phyloP scores from a whole-genome alignment of 2,329 filamentous ascomycete species.

The Periconia sp. region DNA sequence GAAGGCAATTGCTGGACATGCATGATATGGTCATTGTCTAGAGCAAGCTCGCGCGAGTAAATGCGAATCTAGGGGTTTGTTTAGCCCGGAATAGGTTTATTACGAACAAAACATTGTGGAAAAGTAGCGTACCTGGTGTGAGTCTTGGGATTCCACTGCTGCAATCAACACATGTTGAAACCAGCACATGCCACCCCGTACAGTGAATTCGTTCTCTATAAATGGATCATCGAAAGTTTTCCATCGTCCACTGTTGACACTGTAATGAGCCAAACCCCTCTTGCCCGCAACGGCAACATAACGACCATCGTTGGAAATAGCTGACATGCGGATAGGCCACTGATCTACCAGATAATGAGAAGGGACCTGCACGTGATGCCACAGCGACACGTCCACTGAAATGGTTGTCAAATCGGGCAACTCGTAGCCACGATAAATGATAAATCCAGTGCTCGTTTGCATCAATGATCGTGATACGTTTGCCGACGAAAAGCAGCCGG shows the following conservation, averaged over 20 bases:
- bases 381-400: slow-evolving; percentile 88
- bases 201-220: slow-evolving; percentile 86
- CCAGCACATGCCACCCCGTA: slow-evolving; percentile 98
- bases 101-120: background rate
- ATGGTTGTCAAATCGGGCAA: slow-evolving; percentile 87
- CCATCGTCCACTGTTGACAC: slow-evolving; percentile 90
- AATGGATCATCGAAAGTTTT: slow-evolving; percentile 84
- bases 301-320: slow-evolving; percentile 87
- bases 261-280: slow-evolving; percentile 91
- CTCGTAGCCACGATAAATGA: slow-evolving; percentile 93
- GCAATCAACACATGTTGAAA: slow-evolving; percentile 93
- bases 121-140: slow-evolving; percentile 64
- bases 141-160: slow-evolving; percentile 81
- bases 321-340: slow-evolving; percentile 87
- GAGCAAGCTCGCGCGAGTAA: slow-evolving; percentile 80
- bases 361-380: slow-evolving; percentile 89
- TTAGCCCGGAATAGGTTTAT: background rate
- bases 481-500: slow-evolving; percentile 85
- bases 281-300: slow-evolving; percentile 96
- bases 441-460: slow-evolving; percentile 83
- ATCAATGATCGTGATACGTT: slow-evolving; percentile 89
- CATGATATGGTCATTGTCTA: slow-evolving; percentile 73
- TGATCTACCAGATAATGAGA: slow-evolving; percentile 83
- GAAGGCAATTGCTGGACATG: slow-evolving; percentile 77
- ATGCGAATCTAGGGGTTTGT: slow-evolving; percentile 65